Percentiles rank a stretch among this genome's conserved stretches.
These are phyloP conservation scores for Eremothecium coryli DNA, from an alignment of 1,139 yeast genomes.

Conservation along the genomic window DNA sequence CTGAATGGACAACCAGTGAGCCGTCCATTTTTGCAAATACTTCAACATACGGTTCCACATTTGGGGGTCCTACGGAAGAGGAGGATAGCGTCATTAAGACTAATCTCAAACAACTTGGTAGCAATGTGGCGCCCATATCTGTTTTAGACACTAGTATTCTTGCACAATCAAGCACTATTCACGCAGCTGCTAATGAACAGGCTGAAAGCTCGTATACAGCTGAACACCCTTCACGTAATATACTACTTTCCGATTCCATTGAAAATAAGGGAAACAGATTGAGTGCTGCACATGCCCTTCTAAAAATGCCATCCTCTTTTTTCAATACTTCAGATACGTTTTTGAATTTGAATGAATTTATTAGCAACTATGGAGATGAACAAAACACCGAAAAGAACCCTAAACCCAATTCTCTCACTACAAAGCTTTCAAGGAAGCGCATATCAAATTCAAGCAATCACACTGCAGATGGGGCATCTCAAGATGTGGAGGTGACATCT, in stretches of 20 bases:
- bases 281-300: too few species aligned
- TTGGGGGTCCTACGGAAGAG: constrained; percentile 1
- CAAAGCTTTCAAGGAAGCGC: background rate
- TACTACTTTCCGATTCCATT: too few species aligned
- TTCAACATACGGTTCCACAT: background rate
- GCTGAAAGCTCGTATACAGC: too few species aligned
- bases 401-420: background rate
- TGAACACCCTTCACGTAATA: too few species aligned
- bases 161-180: constrained; percentile 26
- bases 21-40: constrained; percentile 7
- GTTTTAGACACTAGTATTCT: constrained; percentile 14
- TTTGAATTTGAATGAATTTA: constrained; percentile 20
- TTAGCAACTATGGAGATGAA: constrained; percentile 6
- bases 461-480: background rate
- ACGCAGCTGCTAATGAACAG: background rate
- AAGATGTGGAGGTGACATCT: constrained; percentile 4
- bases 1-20: constrained; percentile 10
- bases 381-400: background rate
- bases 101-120: too few species aligned
- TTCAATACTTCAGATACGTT: constrained; percentile 25
- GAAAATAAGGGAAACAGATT: too few species aligned
- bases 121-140: background rate
- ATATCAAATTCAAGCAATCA: background rate
- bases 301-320: constrained; percentile 20
- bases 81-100: constrained; percentile 2